Base-by-base conservation (phyloP, 2,329 filamentous ascomycete genomes). In the Xylaria sp. region DNA sequence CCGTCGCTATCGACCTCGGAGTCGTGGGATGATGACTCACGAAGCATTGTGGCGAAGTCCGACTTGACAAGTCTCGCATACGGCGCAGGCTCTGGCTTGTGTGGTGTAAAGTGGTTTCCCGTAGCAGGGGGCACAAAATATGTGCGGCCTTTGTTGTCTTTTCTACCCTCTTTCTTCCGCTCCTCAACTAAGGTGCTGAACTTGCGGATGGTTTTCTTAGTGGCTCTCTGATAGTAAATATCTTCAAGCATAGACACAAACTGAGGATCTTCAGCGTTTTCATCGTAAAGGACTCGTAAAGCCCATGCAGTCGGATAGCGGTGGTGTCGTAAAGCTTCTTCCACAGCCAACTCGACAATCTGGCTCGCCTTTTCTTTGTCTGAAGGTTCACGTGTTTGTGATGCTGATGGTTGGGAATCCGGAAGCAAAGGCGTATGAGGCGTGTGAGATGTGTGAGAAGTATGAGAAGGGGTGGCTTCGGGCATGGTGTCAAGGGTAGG, bases 261-360 rank as follows among this genome's bases (percentile, higher is more conserved):
- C 42, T 74, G 73, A 13, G 76, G 72, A 64, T 85, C 77, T 46
- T 74, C 70, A 50, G 76, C 76, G 61, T 80, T 78, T 68, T 86
- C 82, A 64, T 87, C 83, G 70, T 84, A 87, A 61, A 86, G 75
- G 11, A 78, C 80, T 56, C 83, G 78, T 60, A 87, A 75, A 48
- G 84, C 83, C 75, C 80, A 87, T 1, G 84, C 85, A 7, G 84
- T 87, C 57, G 83, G 82, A 69, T 83, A 86, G 60, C 82, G 81
- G 62, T 77, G 76, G 67, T 82, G 78, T 60, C 77, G 74, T 53
- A 87, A 71, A 4, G 84, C 84, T 67, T 84, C 78, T 8, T 84
- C 79, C 35, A 86, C 81, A n/a, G 83, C 83, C 37, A 73, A 68
- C 69, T 84, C 80, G 46, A 87, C 76, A 34, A 84, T 79, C 67